Evolutionary conservation across 2,329 filamentous ascomycete species (phyloP), one percentile per base, ranked within the genome.

Genomic region (Xylariomycetidae sp.): DNA sequence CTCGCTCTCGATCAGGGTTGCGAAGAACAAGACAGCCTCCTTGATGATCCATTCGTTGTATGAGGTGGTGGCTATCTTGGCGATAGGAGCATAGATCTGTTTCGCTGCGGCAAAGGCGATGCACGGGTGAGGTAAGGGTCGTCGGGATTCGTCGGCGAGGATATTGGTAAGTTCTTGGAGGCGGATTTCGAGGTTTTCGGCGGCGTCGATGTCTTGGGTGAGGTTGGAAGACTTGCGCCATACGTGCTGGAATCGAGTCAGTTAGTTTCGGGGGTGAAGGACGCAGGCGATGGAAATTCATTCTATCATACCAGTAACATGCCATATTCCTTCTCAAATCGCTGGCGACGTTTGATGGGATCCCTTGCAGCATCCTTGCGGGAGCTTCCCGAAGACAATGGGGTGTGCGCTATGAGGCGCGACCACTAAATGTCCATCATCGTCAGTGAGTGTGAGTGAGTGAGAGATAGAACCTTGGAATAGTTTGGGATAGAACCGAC

Each of bases 1-100:
- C 60, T 97, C 92, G 58, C 88, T 92, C 62, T 98, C 92, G 51
- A 97, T 86, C 43, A 98, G 73, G 12, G 88, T 88, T 37, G 87
- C 88, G 61, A 96, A 96, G 55, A 96, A 81, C 25, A 82, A 70
- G 23, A 95, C 84, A 16, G 86, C 85, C 53, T 90, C 85, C 45
- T 83, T 81, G 48, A 97, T 83, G 53, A 96, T 82, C 54, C 79
- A 82, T 50, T 94, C 85, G 59, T 94, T 85, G 57, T 87, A 83
- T 19, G 85, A 88, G 0, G 83, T 82, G 3, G 86, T 80, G 3
- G 89, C 88, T 48, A 97, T 88, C 63, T 94, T 88, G 43, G 86
- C 85, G 44, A 97, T 82, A 10, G 86, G 84, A 4, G 88, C 80
- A 58, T 94, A 98, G 32, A 96, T 85, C 58, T 94, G 87, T 48